Base-by-base conservation (phyloP, 2,329 filamentous ascomycete species). In the Aspergillus aculeatus region DNA sequence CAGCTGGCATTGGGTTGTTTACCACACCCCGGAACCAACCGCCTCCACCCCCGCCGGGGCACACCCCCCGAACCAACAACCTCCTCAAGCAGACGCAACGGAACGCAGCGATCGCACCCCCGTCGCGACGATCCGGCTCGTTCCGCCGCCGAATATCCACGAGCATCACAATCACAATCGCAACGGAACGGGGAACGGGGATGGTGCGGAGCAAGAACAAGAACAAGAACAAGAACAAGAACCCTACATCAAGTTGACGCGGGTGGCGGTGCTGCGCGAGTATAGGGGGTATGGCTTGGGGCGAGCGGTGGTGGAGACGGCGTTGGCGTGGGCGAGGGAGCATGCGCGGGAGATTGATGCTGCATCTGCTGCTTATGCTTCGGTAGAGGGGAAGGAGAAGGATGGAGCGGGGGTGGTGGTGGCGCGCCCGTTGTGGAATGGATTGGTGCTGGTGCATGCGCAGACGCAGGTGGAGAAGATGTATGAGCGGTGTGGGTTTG, bases 1-100 rank as follows among this genome's bases (percentile, higher is more conserved):
- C 38, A 88, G 86, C 66, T 94, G 88, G 77, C 92, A 97, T 75
- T 96, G 91, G 90, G 88, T 96, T 31, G 81, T 88, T n/a, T 96
- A 96, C 16, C 16, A 44, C 6, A 7, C 32, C 4, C 12, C 32
- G 3, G 7, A 29, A 9, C 3, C 26, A 7, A 26, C 24, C 6
- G 7, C 26, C 2, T 5, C 26, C 4, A 1, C 24, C 6, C 9
- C 26, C 0, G 9, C 26, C 26, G 26, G 26, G 26, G 9, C 26
- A 29, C 1, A 29, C 26, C 2, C 26, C 26, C 7, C 26, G 2
- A 5, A 3, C 26, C 26, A 9, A 29, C 5, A 29, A 29, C 9
- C 26, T 10, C 2, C 26, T 29, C 26, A 7, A 9, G 2, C 26
- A 2, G 26, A 29, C 6, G 26, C 26, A 29, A 9, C 2, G 26